A percentile compares a stretch with the other conserved stretches of the same genome.
Evolutionary conservation across 1,284 basidiomycete genomes (phyloP).

Genomic region (Farysia itapuensis): DNA sequence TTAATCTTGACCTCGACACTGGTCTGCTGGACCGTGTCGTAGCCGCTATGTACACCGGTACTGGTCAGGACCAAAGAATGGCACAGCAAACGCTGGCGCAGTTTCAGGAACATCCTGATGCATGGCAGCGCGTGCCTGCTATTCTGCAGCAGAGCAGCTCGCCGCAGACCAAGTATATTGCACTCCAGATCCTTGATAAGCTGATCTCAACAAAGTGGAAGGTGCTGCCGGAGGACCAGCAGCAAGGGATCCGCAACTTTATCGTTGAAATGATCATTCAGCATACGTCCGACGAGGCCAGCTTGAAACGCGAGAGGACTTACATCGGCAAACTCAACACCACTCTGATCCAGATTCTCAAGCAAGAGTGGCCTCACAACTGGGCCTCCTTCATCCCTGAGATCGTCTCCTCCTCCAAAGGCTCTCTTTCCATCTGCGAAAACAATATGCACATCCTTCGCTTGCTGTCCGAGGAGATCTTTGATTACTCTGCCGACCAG

Average conservation of each 20-base stretch:
- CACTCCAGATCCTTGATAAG: constrained; percentile 62
- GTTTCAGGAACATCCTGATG: constrained; percentile 95
- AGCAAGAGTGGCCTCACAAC: constrained; percentile 99
- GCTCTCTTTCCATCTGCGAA: constrained; percentile 93
- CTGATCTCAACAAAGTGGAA: constrained; percentile 95
- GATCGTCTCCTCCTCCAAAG: constrained; percentile 94
- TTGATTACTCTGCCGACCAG: constrained; percentile 97
- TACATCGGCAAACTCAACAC: constrained; percentile 97
- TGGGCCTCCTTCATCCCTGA: constrained; percentile 99
- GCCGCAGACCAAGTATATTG: constrained; percentile 75
- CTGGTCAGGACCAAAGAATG: constrained; percentile 51
- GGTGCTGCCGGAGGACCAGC: constrained; percentile 86
- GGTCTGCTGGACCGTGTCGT: constrained; percentile 57
- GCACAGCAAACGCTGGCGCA: constrained; percentile 64
- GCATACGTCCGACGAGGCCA: constrained; percentile 75
- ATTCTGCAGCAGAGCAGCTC: constrained; percentile 84
- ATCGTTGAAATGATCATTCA: constrained; percentile 91
- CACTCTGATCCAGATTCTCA: constrained; percentile 93
- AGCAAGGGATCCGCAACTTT: constrained; percentile 84
- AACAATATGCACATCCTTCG: constrained; percentile 99
- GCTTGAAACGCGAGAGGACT: constrained; percentile 87
- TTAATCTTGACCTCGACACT: constrained; percentile 56
- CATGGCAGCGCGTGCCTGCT: constrained; percentile 95
- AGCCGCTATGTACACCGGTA: constrained; percentile 53
- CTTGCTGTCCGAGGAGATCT: constrained; percentile 97